Evolutionary conservation across 2,329 filamentous ascomycete species (phyloP).

Genomic region (Pseudodiploospora longispora): DNA sequence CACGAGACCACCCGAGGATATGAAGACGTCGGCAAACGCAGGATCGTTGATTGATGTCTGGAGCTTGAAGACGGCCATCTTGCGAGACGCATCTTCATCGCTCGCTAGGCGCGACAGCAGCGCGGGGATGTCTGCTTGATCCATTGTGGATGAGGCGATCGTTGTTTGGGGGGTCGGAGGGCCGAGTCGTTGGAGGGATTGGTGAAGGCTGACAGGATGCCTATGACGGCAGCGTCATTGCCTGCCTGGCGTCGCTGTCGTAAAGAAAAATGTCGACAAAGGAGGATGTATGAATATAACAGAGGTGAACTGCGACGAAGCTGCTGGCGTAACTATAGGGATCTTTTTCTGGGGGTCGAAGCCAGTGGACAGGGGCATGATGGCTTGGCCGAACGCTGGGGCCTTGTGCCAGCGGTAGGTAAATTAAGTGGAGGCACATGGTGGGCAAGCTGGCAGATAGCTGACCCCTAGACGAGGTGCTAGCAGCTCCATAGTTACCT

Average conservation of each 20-base stretch:
- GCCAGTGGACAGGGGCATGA: too few species aligned
- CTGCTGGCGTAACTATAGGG: too few species aligned
- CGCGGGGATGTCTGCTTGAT: constrained; percentile 59
- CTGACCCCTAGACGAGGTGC: too few species aligned
- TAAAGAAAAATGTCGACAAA: not conserved
- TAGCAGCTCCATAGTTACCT: too few species aligned
- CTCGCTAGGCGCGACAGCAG: constrained; percentile 56
- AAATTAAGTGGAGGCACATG: too few species aligned
- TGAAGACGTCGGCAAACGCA: constrained; percentile 93
- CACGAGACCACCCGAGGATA: constrained; percentile 75
- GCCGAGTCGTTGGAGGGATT: not conserved
- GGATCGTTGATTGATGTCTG: constrained; percentile 93
- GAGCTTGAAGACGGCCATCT: constrained; percentile 98
- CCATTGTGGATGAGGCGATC: constrained; percentile 35
- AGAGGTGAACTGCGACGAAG: too few species aligned
- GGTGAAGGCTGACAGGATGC: not conserved
- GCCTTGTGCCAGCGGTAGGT: too few species aligned
- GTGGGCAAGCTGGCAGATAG: too few species aligned
- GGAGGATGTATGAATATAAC: too few species aligned
- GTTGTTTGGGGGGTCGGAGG: constrained; percentile 4
- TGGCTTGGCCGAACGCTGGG: too few species aligned
- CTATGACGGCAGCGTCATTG: constrained; percentile 2
- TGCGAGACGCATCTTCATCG: constrained; percentile 82
- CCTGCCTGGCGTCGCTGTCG: not conserved
- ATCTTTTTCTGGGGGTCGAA: too few species aligned